Base-by-base conservation (phyloP, 108 stramenopile species). In the Nitzschia sp. region DNA sequence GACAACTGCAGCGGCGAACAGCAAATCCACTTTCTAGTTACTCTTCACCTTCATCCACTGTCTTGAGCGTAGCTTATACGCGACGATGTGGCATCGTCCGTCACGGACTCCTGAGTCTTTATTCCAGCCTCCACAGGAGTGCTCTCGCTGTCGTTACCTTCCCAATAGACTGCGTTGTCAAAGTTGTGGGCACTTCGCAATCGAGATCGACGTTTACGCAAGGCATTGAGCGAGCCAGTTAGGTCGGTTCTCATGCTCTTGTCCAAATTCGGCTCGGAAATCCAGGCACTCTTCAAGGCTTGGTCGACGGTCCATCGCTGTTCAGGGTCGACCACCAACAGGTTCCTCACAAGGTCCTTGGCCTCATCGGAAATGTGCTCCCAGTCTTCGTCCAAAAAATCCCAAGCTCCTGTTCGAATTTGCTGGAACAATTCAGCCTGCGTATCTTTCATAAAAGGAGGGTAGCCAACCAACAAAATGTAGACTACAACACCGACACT, bases 401-500 rank as follows among this genome's bases (percentile, higher is more conserved):
- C 47, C 69, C 73, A 80, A 4, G 76, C 54, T 23, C 79, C 66
- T 0, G 56, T 71, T 23, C 74, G 68, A 34, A 80, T 80, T 33
- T 80, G 68, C 6, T 58, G 46, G 45, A 80, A 80, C 38, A 80
- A 49, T 3, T 69, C 69, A 17, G 68, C 26, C 48, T 80, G 79
- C 17, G 68, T 68, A 26, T 80, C 79, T 59, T 75, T 66, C 65
- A 71, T 69, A 46, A 83, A 73, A 15, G 82, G 78, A 9, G 63
- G 71, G 36, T 83, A 81, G 19, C 91, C 98, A 21, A 88, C 93
- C 21, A 97, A 70, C 1, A 97, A 61, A 35, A 95, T 86, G 76
- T 89, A 99, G 18, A 90, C 71, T 64, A 99, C 89, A 8, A 97
- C 93, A 33, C 98, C 98, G 1, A 97, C 71, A 71, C 89, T 89